Conservation (phyloP, 2,329 filamentous ascomycete species). For the Botrytis cinerea region DNA sequence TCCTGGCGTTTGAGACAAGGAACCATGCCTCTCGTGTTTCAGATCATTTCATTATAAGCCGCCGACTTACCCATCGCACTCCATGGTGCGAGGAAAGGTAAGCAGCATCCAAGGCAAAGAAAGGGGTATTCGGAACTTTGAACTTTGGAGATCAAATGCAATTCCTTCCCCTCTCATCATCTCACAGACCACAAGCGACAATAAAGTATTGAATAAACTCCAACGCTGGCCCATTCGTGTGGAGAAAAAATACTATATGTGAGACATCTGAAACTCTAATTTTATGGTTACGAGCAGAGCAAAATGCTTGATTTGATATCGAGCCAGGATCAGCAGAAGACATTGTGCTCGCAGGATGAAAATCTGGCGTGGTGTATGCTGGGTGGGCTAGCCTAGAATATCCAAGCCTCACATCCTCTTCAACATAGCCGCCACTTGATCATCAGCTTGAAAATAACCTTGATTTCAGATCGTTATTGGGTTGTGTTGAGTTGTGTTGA, state of each 20-base stretch:
- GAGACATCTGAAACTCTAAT: slow-evolving; percentile 9
- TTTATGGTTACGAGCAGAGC: not conserved
- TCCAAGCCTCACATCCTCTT: slow-evolving; percentile 1
- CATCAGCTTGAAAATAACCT: not conserved
- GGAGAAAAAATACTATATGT: not conserved
- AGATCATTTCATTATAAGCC: not conserved
- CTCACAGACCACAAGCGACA: not conserved
- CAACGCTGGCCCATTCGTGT: not conserved
- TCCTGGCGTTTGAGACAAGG: slow-evolving; percentile 9
- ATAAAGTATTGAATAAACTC: not conserved
- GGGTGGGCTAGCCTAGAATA: not conserved
- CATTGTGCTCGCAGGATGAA: not conserved
- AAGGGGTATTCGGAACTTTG: not conserved
- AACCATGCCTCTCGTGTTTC: slow-evolving; percentile 11
- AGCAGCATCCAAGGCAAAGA: not conserved
- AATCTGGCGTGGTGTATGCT: not conserved
- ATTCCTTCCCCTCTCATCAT: not conserved
- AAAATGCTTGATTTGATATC: slow-evolving; percentile 6
- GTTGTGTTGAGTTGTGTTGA: no score
- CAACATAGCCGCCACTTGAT: slow-evolving; percentile 12
- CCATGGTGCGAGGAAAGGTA: not conserved
- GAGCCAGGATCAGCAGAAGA: not conserved
- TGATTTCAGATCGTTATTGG: not conserved
- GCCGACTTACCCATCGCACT: not conserved
- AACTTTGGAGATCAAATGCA: not conserved